Conservation (phyloP, 441 rosid genomes). For the Gossypium gossypioides region DNA sequence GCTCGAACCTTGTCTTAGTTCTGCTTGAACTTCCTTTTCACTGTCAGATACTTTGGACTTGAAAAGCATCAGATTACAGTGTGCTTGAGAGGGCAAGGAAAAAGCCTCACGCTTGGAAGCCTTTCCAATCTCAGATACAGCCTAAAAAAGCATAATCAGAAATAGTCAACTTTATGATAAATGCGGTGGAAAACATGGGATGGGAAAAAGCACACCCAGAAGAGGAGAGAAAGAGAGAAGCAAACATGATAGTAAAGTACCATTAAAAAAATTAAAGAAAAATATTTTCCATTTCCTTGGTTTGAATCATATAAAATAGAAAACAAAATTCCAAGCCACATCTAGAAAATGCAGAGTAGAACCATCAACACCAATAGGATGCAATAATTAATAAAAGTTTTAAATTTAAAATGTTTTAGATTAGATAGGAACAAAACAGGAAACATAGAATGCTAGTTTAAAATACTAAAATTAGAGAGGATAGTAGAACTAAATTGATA, state of each 20-base stretch:
- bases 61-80: slow-evolving; percentile 34
- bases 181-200: background rate
- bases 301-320: background rate
- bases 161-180: background rate
- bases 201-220: background rate
- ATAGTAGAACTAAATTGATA: background rate
- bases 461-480: background rate
- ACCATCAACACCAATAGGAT: background rate
- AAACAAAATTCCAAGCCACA: background rate
- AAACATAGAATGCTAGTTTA: background rate
- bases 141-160: slow-evolving; percentile 36
- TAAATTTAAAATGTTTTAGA: background rate
- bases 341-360: background rate
- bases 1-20: slow-evolving; percentile 21
- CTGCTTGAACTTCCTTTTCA: slow-evolving; percentile 19
- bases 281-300: background rate
- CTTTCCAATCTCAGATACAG: slow-evolving; percentile 67
- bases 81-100: slow-evolving; percentile 44
- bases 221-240: background rate
- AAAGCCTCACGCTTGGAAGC: slow-evolving; percentile 63
- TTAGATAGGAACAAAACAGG: background rate
- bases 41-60: slow-evolving; percentile 36
- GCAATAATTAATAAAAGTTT: background rate
- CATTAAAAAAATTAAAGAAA: background rate
- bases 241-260: background rate